These are phyloP conservation scores for Lippia alba DNA, from an alignment of 305 asterid species.

Conservation along the genomic window DNA sequence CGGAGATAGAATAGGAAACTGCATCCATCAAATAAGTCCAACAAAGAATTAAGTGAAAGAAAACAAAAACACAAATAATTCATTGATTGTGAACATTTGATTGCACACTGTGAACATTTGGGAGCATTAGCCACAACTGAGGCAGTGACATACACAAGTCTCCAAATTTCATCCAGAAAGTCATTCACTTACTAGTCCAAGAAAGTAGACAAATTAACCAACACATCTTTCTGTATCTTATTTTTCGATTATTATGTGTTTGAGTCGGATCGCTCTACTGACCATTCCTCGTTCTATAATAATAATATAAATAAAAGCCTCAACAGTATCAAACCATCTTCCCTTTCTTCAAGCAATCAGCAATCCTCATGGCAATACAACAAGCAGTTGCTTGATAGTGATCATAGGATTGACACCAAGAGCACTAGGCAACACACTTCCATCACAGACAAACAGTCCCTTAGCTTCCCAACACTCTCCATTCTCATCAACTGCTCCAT, in stretches of 20 bases:
- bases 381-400: conserved; percentile 85
- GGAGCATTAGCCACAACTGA: background rate
- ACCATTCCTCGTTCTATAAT: too few species aligned
- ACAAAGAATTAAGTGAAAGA: too few species aligned
- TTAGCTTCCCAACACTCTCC: conserved; percentile 93
- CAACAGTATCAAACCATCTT: background rate
- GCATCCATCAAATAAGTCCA: too few species aligned
- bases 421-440: conserved; percentile 78
- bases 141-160: background rate
- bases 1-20: too few species aligned
- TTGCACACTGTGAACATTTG: background rate
- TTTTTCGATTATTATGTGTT: too few species aligned
- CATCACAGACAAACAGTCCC: conserved; percentile 84
- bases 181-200: background rate
- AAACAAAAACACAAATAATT: too few species aligned
- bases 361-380: conserved; percentile 70
- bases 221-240: background rate
- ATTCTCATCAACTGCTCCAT: conserved; percentile 73
- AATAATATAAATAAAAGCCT: too few species aligned
- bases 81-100: background rate
- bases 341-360: conserved; percentile 39
- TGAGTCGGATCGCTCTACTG: too few species aligned
- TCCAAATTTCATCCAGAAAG: background rate
- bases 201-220: background rate
- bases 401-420: conserved; percentile 91